These are phyloP conservation scores for Quercus rubra DNA, from an alignment of 306 rosid species.

Conservation along the genomic window DNA sequence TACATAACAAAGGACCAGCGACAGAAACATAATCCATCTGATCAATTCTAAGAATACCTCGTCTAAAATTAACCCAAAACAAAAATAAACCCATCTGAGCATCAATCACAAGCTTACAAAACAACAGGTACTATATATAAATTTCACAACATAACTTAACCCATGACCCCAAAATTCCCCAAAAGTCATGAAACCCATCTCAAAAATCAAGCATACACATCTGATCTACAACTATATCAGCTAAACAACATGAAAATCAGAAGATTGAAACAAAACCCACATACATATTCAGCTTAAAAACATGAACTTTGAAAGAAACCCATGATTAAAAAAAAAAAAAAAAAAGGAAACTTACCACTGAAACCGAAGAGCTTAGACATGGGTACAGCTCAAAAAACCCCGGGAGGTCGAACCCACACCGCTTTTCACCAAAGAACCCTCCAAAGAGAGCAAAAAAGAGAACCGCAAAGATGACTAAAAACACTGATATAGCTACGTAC, in stretches of 20 bases:
- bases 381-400: conserved; percentile 44
- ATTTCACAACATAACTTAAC: background rate
- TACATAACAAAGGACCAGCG: background rate
- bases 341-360: conserved; percentile 44
- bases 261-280: conserved; percentile 9
- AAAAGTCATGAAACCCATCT: background rate
- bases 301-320: background rate
- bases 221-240: conserved; percentile 19
- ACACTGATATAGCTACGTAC: conserved; percentile 5
- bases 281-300: background rate
- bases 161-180: background rate
- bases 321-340: no score
- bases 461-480: conserved; percentile 29
- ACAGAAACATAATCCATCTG: background rate
- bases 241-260: conserved; percentile 11
- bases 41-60: background rate
- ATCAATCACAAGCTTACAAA: background rate
- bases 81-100: background rate
- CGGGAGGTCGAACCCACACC: conserved; percentile 38
- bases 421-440: conserved; percentile 44
- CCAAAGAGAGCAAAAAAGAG: conserved; percentile 58
- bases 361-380: conserved; percentile 85
- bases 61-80: background rate
- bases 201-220: background rate
- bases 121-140: background rate